Evolutionary conservation across 2,329 filamentous ascomycete species (phyloP).

Genomic region (Clonostachys solani): DNA sequence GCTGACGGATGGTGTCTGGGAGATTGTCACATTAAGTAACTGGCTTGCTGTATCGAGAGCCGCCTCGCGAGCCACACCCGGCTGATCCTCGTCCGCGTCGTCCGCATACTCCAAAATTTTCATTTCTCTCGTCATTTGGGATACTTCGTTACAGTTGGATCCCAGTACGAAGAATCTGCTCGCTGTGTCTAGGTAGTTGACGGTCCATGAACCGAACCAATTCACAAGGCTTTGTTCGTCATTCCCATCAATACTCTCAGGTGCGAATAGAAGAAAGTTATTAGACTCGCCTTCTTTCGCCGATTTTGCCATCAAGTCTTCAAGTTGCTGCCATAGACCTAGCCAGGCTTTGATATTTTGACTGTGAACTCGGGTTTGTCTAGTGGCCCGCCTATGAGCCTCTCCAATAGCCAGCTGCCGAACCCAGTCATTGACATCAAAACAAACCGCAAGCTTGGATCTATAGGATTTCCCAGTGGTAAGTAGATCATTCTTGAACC

Average conservation of each 20-base stretch:
- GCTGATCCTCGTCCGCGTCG: no score
- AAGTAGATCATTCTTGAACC: constrained; percentile 19
- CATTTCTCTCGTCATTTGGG: neutral
- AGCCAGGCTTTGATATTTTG: neutral
- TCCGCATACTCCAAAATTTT: no score
- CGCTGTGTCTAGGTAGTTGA: constrained; percentile 40
- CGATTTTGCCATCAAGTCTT: constrained; percentile 12
- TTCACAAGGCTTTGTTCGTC: constrained; percentile 61
- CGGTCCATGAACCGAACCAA: constrained; percentile 59
- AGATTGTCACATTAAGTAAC: neutral
- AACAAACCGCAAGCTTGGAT: constrained; percentile 1
- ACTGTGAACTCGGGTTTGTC: no score
- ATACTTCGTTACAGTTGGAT: constrained; percentile 18
- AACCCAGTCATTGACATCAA: no score
- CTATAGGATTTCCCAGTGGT: constrained; percentile 1
- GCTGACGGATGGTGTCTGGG: neutral
- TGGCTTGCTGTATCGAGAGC: no score
- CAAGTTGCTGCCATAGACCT: neutral
- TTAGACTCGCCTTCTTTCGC: neutral
- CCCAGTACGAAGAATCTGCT: constrained; percentile 54
- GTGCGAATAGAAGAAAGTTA: constrained; percentile 34
- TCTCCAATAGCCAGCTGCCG: no score
- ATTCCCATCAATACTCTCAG: constrained; percentile 43
- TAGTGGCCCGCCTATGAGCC: no score
- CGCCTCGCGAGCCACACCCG: no score